Base-by-base conservation (phyloP, 441 rosid genomes). In the Pelargonium fulgidum region DNA sequence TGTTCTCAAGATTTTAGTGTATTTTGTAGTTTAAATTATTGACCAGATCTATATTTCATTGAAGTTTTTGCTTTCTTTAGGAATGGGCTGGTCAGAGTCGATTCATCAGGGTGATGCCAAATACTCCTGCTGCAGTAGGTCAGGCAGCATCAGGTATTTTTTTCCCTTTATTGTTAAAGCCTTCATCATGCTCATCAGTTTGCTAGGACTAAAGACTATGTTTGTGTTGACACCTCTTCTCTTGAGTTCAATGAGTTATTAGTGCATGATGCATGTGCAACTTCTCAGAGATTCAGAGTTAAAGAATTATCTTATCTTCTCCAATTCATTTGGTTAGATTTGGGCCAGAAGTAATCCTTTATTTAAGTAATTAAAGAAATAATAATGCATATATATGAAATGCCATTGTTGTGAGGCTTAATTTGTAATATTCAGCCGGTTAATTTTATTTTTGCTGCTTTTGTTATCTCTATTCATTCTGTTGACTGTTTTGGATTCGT, bases 91-190 rank as follows among this genome's bases (percentile, higher is more conserved):
- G 91, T 70, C 91, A 85, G 58, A 80, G 80, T 63, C 86, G 93
- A 64, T 87, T 91, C 70, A 79, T 93, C 58, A 83, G 97, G 74
- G 96, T 84, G 77, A 86, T 93, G 90, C 97, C 99, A 36, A 93
- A 93, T 78, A 91, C 97, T 63, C 93, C 96, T 64, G 83, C 93
- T 14, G 92, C 93, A 2, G 92, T 93, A 47, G 91, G 95, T 13
- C 88, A 82, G 78, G 97, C 89, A 65, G 95, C 96, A 41, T 56
- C 96, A 79, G 95, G 96, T 89, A 70, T 56, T 41, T 50, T 70
- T 39, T 62, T 33, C 7, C 24, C 67, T 48, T 66, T 73, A 68
- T n/a, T 29, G 20, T n/a, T 47, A 8, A 36, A 29, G 52, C 10
- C 11, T 66, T 52, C 29, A 17, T 44, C 64, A 54, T 14, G 26